A percentile compares a stretch with the other conserved stretches of the same genome.
Evolutionary conservation across 2,329 filamentous ascomycete species (phyloP).

Genomic region (Botrytis galanthina): DNA sequence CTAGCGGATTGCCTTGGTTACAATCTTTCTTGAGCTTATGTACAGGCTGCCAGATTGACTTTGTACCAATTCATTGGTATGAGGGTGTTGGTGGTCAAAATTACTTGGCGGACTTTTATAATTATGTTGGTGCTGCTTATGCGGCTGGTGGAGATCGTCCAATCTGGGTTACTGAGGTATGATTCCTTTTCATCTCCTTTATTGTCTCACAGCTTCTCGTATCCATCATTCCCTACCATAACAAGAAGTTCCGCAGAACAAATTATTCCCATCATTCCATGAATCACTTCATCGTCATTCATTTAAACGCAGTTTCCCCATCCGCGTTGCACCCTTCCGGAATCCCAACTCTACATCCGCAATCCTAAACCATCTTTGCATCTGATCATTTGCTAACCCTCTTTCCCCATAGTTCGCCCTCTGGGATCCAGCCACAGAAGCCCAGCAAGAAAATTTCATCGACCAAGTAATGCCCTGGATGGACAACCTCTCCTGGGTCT

Average conservation of each 20-base stretch:
- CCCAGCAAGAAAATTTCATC: slow-evolving; percentile 42
- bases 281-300: not conserved
- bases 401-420: not conserved
- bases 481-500: slow-evolving; percentile 37
- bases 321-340: no score
- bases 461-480: slow-evolving; percentile 44
- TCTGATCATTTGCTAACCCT: not conserved
- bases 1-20: slow-evolving; percentile 43
- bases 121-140: not conserved
- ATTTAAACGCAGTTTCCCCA: not conserved
- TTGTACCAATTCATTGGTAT: slow-evolving; percentile 49
- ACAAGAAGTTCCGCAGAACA: fast-evolving
- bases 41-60: slow-evolving; percentile 45
- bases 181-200: not conserved
- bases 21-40: slow-evolving; percentile 44
- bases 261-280: not conserved
- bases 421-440: slow-evolving; percentile 16
- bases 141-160: slow-evolving; percentile 7
- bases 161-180: slow-evolving; percentile 15
- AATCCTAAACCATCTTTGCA: fast-evolving
- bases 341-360: not conserved
- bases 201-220: not conserved
- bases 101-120: slow-evolving; percentile 37
- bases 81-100: slow-evolving; percentile 44
- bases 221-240: no score